A percentile compares a stretch with the other conserved stretches of the same genome.
Conservation (phyloP, 2,329 filamentous ascomycete species). For the Fusarium xylarioides region DNA sequence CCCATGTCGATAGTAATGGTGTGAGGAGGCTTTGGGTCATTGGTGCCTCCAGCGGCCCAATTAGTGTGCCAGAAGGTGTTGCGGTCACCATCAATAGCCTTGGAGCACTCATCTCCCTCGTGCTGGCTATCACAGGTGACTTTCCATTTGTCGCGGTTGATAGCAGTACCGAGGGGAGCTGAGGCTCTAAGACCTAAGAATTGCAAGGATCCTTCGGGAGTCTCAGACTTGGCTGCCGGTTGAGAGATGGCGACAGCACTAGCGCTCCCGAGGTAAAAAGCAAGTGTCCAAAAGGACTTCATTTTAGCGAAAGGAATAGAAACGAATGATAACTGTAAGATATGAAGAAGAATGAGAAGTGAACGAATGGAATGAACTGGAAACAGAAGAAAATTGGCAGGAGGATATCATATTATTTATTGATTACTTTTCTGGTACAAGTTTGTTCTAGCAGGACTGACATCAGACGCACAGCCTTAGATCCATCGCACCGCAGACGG, state of each 20-base stretch:
- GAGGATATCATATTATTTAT: background rate
- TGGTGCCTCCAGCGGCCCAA: background rate
- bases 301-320: background rate
- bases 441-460: background rate
- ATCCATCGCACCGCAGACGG: background rate
- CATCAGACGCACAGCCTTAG: background rate
- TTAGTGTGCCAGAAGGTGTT: conserved; percentile 25
- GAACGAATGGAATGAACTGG: background rate
- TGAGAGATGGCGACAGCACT: background rate
- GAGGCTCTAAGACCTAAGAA: background rate
- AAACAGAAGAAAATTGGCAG: background rate
- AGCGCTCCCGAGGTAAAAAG: background rate
- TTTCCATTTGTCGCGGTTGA: conserved; percentile 16
- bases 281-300: background rate
- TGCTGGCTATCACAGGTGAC: conserved; percentile 25
- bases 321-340: background rate
- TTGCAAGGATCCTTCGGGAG: background rate
- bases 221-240: background rate
- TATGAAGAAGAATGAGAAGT: background rate
- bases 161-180: background rate
- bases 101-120: conserved; percentile 11
- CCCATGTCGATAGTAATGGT: conserved; percentile 22
- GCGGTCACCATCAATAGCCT: conserved; percentile 19
- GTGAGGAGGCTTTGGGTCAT: conserved; percentile 14
- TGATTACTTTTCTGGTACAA: background rate